phyloP scores from a whole-genome alignment of 2,329 filamentous ascomycete genomes.

The Fusarium austroafricanum region DNA sequence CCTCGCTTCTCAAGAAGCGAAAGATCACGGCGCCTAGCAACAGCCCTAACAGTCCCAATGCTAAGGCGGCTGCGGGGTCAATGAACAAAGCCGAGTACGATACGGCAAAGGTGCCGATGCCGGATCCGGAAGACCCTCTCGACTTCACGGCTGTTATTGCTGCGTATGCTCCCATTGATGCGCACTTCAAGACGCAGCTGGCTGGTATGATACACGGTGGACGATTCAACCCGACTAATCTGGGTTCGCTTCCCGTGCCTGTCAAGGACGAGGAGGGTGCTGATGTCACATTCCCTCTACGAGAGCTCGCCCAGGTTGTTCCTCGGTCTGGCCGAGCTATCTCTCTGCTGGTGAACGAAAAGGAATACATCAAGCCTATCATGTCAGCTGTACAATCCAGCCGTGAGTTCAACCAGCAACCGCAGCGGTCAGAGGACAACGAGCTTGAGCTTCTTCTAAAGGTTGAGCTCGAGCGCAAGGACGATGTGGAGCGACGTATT shows the following conservation, averaged over 20 bases:
- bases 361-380: constrained; percentile 63
- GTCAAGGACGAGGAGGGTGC: constrained; percentile 48
- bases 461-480: constrained; percentile 63
- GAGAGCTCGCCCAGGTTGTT: constrained; percentile 66
- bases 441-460: constrained; percentile 68
- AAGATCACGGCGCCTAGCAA: constrained; percentile 50
- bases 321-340: constrained; percentile 57
- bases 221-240: constrained; percentile 63
- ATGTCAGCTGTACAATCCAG: constrained; percentile 65
- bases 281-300: constrained; percentile 59
- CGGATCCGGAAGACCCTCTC: constrained; percentile 58
- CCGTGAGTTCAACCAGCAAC: constrained; percentile 70
- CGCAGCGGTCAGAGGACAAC: constrained; percentile 68
- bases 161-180: constrained; percentile 56
- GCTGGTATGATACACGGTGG: constrained; percentile 57
- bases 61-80: constrained; percentile 32
- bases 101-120: constrained; percentile 40
- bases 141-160: constrained; percentile 62
- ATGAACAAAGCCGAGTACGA: constrained; percentile 36
- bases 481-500: constrained; percentile 58
- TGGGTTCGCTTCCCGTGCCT: constrained; percentile 60
- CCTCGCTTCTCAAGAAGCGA: constrained; percentile 53
- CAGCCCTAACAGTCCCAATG: constrained; percentile 43
- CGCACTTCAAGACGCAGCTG: constrained; percentile 58
- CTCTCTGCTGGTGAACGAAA: constrained; percentile 57